These are phyloP conservation scores for Symmetrospora coprosmae DNA, from an alignment of 768 basidiomycete genomes.

Conservation along the genomic window DNA sequence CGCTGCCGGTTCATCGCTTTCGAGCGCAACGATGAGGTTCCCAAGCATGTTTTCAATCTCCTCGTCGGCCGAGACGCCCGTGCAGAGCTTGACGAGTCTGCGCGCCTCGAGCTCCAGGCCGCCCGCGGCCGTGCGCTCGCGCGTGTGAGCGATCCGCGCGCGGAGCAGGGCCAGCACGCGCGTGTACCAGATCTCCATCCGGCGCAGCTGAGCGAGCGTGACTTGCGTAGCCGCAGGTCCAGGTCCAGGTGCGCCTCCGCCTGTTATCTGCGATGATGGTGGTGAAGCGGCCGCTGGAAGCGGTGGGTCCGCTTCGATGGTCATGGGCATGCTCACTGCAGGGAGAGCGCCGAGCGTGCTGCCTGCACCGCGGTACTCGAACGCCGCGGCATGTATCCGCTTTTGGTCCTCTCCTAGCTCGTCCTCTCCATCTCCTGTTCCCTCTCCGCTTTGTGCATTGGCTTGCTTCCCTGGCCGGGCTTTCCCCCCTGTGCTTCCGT, in stretches of 20 bases:
- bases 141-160: conserved; percentile 52
- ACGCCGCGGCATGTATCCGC: no score
- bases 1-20: conserved; percentile 38
- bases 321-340: conserved; percentile 51
- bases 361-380: conserved; percentile 53
- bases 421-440: no score
- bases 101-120: conserved; percentile 64
- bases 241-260: no score
- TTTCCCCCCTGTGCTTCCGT: no score
- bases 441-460: no score
- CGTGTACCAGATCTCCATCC: conserved; percentile 70
- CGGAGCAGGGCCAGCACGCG: conserved; percentile 62
- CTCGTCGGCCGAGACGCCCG: conserved; percentile 68
- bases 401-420: no score
- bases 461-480: no score
- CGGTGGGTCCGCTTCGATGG: conserved; percentile 58
- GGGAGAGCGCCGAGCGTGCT: conserved; percentile 55
- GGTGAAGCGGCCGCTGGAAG: conserved; percentile 50
- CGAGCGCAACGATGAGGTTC: conserved; percentile 67
- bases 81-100: conserved; percentile 76
- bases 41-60: conserved; percentile 78
- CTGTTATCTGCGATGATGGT: background rate
- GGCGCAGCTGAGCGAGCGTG: conserved; percentile 54
- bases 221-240: conserved; percentile 32
- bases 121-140: conserved; percentile 64